Evolutionary conservation across 345 rosid species (phyloP), one percentile per base, ranked within the genome.

Genomic region (Lumnitzera littorea): DNA sequence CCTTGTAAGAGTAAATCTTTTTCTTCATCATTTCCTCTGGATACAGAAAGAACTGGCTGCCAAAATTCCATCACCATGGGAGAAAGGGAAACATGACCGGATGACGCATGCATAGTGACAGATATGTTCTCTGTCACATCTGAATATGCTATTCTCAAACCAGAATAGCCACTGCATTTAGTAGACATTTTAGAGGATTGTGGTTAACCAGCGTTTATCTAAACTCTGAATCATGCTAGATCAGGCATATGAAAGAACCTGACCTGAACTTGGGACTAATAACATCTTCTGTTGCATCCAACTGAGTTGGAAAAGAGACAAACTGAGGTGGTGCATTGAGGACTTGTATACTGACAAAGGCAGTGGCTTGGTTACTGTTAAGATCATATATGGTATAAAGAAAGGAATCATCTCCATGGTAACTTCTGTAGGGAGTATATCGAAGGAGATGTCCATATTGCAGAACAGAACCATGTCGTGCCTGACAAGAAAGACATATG

Each of bases 301-400:
- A 59, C 51, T 74, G 76, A 47, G 71, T 74, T 29, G 97, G 86
- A 67, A 83, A 74, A 11, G 90, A 80, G 54, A 80, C 63, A 65
- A 94, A 88, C 75, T 80, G 91, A 36, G 99, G 99, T 23, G 99
- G 97, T 57, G 81, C 83, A 43, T 83, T 84, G 61, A 86, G 83
- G 25, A 94, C 65, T 27, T 68, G 62, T 48, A 90, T 80, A 71
- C 72, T 73, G 43, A 84, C 95, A 3, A 73, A 58, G 55, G 90
- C 89, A 43, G 83, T 63, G 54, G 84, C 95, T 48, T 80, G 76
- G 71, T 87, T 85, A 9, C 82, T 79, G 48, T 94, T 86, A 14
- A 78, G 71, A 71, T 88, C 96, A 16, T 78, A 69, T 56, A 90
- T 81, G 24, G 84, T 83, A 50, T 94, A 90, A 24, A 53, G 46